A percentile compares a stretch with the other conserved stretches of the same genome.
Evolutionary conservation across 192 early-diverging fungal genomes (phyloP).

Genomic region (Coemansia nantahalensis): DNA sequence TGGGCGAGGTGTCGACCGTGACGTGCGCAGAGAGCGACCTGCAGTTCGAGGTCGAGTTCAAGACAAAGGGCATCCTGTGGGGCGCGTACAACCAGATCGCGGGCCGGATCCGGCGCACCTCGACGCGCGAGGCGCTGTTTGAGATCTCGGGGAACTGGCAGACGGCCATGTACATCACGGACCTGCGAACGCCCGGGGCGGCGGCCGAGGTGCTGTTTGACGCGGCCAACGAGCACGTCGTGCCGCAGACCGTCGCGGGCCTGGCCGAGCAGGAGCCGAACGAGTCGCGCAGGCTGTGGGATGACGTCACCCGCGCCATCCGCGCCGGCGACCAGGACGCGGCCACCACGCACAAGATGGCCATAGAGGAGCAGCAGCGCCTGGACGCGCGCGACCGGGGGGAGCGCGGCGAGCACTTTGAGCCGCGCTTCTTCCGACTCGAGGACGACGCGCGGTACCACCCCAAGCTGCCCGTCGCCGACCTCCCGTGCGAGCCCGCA

Average conservation of each 20-base stretch:
- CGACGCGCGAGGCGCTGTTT: conserved; percentile 71
- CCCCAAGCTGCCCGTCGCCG: conserved; percentile 31
- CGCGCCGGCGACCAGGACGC: conserved; percentile 60
- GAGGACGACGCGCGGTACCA: conserved; percentile 48
- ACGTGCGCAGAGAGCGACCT: conserved; percentile 73
- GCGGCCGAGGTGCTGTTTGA: conserved; percentile 71
- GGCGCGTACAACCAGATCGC: conserved; percentile 76
- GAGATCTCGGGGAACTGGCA: conserved; percentile 92
- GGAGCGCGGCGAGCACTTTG: conserved; percentile 54
- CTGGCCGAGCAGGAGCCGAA: conserved; percentile 71
- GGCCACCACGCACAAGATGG: conserved; percentile 67
- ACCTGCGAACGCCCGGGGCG: conserved; percentile 2
- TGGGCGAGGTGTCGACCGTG: conserved; percentile 79
- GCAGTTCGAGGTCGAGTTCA: conserved; percentile 83
- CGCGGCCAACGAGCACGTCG: conserved; percentile 56
- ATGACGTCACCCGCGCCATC: conserved; percentile 69
- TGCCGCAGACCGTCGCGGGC: conserved; percentile 67
- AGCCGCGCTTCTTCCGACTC: conserved; percentile 64
- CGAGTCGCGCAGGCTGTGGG: conserved; percentile 83
- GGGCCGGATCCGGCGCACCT: conserved; percentile 78
- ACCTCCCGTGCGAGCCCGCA: conserved; percentile 31
- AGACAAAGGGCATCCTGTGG: conserved; percentile 70
- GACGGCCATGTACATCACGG: conserved; percentile 56
- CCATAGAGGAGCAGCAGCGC: conserved; percentile 75
- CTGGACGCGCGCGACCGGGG: conserved; percentile 56